Percentiles rank a stretch among this genome's conserved stretches.
Evolutionary conservation across 2,329 filamentous ascomycete genomes (phyloP).

Genomic region (Emydomyces testavorans): DNA sequence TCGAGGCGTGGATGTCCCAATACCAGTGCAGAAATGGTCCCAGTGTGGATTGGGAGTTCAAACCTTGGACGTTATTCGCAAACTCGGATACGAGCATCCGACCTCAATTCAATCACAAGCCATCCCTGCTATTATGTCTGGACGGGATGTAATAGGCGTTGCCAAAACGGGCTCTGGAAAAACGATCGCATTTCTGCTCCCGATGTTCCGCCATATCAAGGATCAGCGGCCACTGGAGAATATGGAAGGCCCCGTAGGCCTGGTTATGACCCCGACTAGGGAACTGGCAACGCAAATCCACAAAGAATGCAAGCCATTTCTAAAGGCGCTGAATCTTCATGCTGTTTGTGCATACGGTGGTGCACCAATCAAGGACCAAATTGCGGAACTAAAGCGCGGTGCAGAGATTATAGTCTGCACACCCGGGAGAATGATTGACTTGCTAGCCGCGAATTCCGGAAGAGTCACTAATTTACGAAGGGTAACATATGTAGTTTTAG

Average conservation of each 20-base stretch:
- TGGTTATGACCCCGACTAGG: conserved; percentile 89
- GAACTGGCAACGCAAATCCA: conserved; percentile 92
- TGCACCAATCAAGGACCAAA: conserved; percentile 92
- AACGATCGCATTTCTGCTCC: conserved; percentile 86
- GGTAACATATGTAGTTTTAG: conserved; percentile 87
- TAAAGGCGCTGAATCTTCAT: conserved; percentile 73
- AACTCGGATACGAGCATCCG: conserved; percentile 72
- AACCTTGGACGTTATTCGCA: conserved; percentile 72
- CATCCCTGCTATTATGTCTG: conserved; percentile 89
- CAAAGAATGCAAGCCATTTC: conserved; percentile 84
- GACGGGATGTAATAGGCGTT: conserved; percentile 87
- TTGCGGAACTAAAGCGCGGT: conserved; percentile 88
- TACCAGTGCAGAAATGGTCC: conserved; percentile 91
- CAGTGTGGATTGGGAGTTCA: conserved; percentile 84
- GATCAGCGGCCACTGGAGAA: conserved; percentile 74
- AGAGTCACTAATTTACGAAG: conserved; percentile 81
- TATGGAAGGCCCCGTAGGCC: conserved; percentile 72
- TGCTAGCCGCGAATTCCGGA: conserved; percentile 86
- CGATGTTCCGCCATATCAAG: conserved; percentile 97
- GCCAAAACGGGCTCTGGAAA: conserved; percentile 98
- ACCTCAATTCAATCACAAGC: conserved; percentile 94
- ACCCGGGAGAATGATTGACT: conserved; percentile 87
- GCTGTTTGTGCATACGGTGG: conserved; percentile 91
- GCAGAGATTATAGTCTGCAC: conserved; percentile 93
- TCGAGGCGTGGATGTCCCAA: conserved; percentile 73